Evolutionary conservation across 805 yeast genomes (phyloP), one percentile per base, ranked within the genome.

Genomic region (Torulaspora maleeae): DNA sequence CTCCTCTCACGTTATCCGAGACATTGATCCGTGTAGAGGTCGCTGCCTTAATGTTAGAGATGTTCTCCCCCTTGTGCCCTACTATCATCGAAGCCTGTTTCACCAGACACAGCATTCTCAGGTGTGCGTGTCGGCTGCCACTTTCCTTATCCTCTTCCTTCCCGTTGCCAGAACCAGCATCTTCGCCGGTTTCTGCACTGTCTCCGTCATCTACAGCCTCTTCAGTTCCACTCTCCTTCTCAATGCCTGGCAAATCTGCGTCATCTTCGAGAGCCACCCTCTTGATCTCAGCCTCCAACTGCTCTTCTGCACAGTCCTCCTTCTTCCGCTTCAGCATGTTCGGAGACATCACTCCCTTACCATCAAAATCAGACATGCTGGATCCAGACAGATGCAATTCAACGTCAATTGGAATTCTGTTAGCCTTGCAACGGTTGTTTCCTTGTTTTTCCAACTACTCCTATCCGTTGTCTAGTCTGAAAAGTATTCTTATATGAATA

Each of bases 41-140:
- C 40, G 71, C 70, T 9, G 76, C 80, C 53, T 86, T 79, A 44
- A 86, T 75, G 48, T 74, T 81, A 35, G 76, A 73, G 40, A 86
- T 83, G 12, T 74, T 77, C 46, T 82, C 87, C n/a, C 95, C 95
- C 45, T 83, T 83, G 53, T 82, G 82, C 0, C 95, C 95, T 12
- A 86, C 91, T 37, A 86, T 72, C 16, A 76, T 63, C 2, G 86
- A 80, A 1, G 95, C 90, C 58, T 86, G 90, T 53, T 79, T 82
- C 12, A 83, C 85, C 3, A 79, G 75, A 53, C 90, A 83, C 41
- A 82, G 72, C 86, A 86, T 82, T 50, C 95, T 72, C 63, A 86
- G 71, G 53, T 78, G 80, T 3, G 83, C 79, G 51, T 77, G 77
- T 0, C 83, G 79, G 84, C 36, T 71, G 72, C 32, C 71, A 49